Evolutionary conservation across 106 monocot species (phyloP).

Genomic region (Gastrodia elata): DNA sequence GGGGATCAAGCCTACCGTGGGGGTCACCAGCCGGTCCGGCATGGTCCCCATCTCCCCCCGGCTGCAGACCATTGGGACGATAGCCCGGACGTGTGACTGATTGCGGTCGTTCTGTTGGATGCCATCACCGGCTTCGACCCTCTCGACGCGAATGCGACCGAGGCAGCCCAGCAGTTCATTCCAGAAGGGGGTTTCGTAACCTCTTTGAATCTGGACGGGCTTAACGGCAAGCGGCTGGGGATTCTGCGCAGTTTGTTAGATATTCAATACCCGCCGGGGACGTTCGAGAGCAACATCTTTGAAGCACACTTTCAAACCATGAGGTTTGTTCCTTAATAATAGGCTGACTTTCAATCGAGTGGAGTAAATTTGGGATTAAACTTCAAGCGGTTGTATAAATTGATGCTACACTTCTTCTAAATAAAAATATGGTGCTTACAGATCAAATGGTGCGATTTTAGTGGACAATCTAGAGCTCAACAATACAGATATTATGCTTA

Average conservation of each 20-base stretch:
- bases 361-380: no score
- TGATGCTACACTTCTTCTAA: not conserved
- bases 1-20: not conserved
- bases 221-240: conserved; percentile 56
- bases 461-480: conserved; percentile 32
- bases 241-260: conserved; percentile 42
- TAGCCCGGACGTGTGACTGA: conserved; percentile 45
- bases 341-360: no score
- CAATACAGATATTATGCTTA: conserved; percentile 20
- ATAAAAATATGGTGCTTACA: not conserved
- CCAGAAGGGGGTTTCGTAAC: conserved; percentile 41
- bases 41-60: not conserved
- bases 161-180: conserved; percentile 27
- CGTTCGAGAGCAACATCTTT: conserved; percentile 16
- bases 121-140: conserved; percentile 49
- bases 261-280: conserved; percentile 3
- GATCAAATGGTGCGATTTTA: conserved; percentile 30
- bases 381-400: no score
- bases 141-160: conserved; percentile 32
- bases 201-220: conserved; percentile 38
- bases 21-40: not conserved
- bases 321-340: conserved; percentile 23
- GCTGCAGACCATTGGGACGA: conserved; percentile 19
- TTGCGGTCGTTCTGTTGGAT: conserved; percentile 42
- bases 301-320: conserved; percentile 37